Base-by-base conservation (phyloP, 441 rosid genomes). In the Gossypium trilobum region DNA sequence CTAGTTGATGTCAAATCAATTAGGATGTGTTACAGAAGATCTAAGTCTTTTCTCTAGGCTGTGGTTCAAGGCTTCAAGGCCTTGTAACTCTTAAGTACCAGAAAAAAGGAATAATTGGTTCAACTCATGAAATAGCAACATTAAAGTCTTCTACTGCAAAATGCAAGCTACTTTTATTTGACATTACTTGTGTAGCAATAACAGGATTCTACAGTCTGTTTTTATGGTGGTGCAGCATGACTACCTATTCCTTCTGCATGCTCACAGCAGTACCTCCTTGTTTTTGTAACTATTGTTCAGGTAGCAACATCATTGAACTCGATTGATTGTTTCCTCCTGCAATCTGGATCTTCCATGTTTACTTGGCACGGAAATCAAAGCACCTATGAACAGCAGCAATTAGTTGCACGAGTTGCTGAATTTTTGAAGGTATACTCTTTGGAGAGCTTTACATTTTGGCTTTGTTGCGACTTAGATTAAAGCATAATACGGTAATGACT, bases 361-460 rank as follows among this genome's bases (percentile, higher is more conserved):
- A 85, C 81, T 22, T 96, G 99, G 99, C 95, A 93, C 75, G 98
- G 98, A 76, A 90, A 86, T 81, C 96, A 93, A 83, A 88, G 98
- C 87, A 78, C 95, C 14, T 87, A 78, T 77, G 99, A 93, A 83
- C 96, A 93, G 78, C 92, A 91, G 82, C 96, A 93, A 72, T 71
- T 86, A 74, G 88, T 96, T 22, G 78, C 88, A 54, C 88, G 87
- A 79, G 85, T 91, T 80, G 95, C 98, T 72, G 98, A 89, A 74
- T 83, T 89, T 85, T 82, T 96, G 77, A 96, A 93, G 97, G 98
- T 93, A 79, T 68, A 55, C 44, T 72, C 50, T 29, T 60, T 64
- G 19, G 20, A 42, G 39, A 11, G 57, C 46, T 70, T 44, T 50
- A 25, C 11, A 29, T 65, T 55, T 55, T n/a, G 58, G 29, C 57